Conservation (phyloP, 331 rosid species). For the Saraca asoca region DNA sequence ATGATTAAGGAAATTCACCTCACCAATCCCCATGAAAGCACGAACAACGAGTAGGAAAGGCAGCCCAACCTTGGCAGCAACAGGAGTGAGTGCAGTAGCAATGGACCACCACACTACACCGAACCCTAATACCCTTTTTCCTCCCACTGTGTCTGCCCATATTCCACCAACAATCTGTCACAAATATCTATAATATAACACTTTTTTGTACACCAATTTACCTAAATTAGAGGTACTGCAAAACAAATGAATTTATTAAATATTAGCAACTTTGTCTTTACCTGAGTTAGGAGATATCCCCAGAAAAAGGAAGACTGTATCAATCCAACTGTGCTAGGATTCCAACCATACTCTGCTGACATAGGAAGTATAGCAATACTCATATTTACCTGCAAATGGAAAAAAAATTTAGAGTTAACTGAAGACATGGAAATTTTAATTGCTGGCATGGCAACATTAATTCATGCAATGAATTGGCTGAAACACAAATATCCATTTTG, state of each 20-base stretch:
- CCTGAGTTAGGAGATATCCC: constrained; percentile 99
- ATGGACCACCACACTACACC: constrained; percentile 94
- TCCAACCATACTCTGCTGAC: constrained; percentile 95
- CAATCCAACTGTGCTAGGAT: constrained; percentile 84
- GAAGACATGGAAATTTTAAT: constrained; percentile 11
- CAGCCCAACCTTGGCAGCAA: constrained; percentile 91
- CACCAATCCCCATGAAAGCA: constrained; percentile 97
- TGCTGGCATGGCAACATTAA: constrained; percentile 5
- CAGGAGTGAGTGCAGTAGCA: constrained; percentile 81
- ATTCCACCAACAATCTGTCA: constrained; percentile 98
- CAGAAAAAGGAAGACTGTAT: constrained; percentile 97
- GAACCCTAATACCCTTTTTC: no score
- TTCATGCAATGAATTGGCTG: not conserved
- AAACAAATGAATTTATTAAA: constrained; percentile 7
- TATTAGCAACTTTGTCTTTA: no score
- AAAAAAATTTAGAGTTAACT: constrained; percentile 28
- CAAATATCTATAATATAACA: constrained; percentile 27
- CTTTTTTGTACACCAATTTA: not conserved
- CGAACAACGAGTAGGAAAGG: constrained; percentile 89
- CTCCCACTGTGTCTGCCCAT: constrained; percentile 97
- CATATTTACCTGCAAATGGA: constrained; percentile 81
- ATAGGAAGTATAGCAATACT: constrained; percentile 99
- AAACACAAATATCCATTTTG: not conserved
- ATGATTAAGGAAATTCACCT: constrained; percentile 56
- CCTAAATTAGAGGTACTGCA: not conserved